Evolutionary conservation across 2,329 filamentous ascomycete genomes (phyloP).

Genomic region (Botrytis fabae): DNA sequence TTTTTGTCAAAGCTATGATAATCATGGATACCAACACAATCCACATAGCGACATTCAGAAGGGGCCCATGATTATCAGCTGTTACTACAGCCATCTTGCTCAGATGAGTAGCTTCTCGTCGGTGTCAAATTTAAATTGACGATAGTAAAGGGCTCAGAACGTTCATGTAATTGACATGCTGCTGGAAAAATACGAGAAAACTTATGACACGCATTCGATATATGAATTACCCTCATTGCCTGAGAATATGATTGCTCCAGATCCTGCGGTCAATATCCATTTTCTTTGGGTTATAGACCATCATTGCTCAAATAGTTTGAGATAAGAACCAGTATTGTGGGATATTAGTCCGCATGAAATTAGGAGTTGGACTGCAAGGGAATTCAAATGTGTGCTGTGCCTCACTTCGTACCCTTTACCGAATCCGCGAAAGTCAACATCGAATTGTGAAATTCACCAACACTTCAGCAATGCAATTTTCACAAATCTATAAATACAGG

Average conservation of each 20-base stretch:
- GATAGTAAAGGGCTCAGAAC: too few relatives aligned
- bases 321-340: too few relatives aligned
- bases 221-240: too few relatives aligned
- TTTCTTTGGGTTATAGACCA: not conserved
- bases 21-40: constrained; percentile 21
- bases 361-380: not conserved
- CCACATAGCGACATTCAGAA: constrained; percentile 20
- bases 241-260: too few relatives aligned
- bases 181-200: not conserved
- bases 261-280: too few relatives aligned
- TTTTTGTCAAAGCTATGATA: constrained; percentile 6
- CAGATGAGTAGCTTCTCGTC: not conserved
- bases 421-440: not conserved
- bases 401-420: not conserved
- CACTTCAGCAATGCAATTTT: not conserved
- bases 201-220: not conserved
- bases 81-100: constrained; percentile 17
- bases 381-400: not conserved
- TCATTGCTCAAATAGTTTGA: not conserved
- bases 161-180: not conserved
- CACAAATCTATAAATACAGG: not conserved
- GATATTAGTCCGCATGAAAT: not conserved
- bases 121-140: not conserved
- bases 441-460: not conserved
- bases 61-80: constrained; percentile 15